phyloP scores from a whole-genome alignment of 2,329 filamentous ascomycete genomes.

The Macrophomina pseudophaseolina region DNA sequence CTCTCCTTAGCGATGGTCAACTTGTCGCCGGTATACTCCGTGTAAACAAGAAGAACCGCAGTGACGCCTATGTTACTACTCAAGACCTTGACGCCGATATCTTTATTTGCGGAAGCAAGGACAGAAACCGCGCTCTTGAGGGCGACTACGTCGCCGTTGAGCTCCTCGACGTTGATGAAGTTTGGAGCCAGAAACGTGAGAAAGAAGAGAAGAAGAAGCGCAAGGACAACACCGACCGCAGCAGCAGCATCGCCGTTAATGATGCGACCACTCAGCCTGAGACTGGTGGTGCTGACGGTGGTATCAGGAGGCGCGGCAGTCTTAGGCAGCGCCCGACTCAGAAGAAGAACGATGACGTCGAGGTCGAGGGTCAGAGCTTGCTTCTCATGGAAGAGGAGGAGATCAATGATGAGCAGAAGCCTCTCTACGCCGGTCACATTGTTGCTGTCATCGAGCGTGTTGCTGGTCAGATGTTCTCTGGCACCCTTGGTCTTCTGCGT shows the following conservation, averaged over 20 bases:
- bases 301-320: constrained; percentile 90
- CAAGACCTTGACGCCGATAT: constrained; percentile 96
- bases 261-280: constrained; percentile 62
- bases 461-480: constrained; percentile 98
- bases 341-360: constrained; percentile 99
- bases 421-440: constrained; percentile 93
- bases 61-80: constrained; percentile 96
- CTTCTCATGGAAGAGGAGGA: constrained; percentile 98
- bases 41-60: constrained; percentile 99
- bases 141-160: constrained; percentile 95
- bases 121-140: constrained; percentile 94
- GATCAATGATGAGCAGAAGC: constrained; percentile 98
- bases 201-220: constrained; percentile 99
- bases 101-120: constrained; percentile 99
- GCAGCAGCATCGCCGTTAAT: constrained; percentile 74
- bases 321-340: constrained; percentile 95
- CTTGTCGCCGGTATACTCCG: constrained; percentile 95
- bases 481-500: constrained; percentile 88
- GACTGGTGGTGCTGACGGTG: constrained; percentile 74
- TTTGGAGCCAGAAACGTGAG: constrained; percentile 98
- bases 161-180: constrained; percentile 95
- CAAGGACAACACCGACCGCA: constrained; percentile 93
- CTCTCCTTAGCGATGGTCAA: constrained; percentile 87
- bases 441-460: constrained; percentile 97
- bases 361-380: constrained; percentile 96